Evolutionary conservation across 495 filamentous ascomycete genomes (phyloP).

Genomic region (Annulohypoxylon maeteangense): DNA sequence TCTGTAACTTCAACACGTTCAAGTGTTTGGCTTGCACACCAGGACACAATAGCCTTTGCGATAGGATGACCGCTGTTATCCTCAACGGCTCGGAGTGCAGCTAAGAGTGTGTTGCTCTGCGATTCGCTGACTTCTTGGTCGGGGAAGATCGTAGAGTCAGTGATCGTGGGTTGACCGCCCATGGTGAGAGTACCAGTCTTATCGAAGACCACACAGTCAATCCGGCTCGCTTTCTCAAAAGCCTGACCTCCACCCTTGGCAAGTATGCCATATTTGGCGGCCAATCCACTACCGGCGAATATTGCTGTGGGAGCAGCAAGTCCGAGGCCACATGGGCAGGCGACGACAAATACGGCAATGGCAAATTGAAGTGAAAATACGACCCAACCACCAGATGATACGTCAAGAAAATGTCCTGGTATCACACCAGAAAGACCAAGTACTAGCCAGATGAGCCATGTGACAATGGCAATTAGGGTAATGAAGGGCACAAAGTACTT

Average conservation of each 20-base stretch:
- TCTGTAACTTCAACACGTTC: conserved; percentile 54
- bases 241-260: conserved; percentile 97
- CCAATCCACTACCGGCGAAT: conserved; percentile 89
- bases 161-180: conserved; percentile 82
- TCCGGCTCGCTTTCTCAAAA: conserved; percentile 88
- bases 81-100: conserved; percentile 74
- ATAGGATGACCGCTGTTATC: conserved; percentile 88
- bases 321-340: conserved; percentile 92
- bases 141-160: conserved; percentile 71
- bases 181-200: conserved; percentile 94
- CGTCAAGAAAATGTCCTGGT: conserved; percentile 72
- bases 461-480: conserved; percentile 80
- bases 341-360: conserved; percentile 94
- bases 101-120: conserved; percentile 45
- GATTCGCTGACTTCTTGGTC: conserved; percentile 46
- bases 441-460: conserved; percentile 84
- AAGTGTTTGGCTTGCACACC: conserved; percentile 63
- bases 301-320: conserved; percentile 93
- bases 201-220: conserved; percentile 93
- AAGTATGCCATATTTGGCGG: conserved; percentile 87
- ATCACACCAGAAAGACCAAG: conserved; percentile 77
- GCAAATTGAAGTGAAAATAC: conserved; percentile 92
- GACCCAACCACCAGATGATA: conserved; percentile 78
- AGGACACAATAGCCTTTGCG: conserved; percentile 79
- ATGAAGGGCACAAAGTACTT: conserved; percentile 91